Base-by-base conservation (phyloP, 371 early-diverging fungal species). In the Cokeromyces recurvatus region DNA sequence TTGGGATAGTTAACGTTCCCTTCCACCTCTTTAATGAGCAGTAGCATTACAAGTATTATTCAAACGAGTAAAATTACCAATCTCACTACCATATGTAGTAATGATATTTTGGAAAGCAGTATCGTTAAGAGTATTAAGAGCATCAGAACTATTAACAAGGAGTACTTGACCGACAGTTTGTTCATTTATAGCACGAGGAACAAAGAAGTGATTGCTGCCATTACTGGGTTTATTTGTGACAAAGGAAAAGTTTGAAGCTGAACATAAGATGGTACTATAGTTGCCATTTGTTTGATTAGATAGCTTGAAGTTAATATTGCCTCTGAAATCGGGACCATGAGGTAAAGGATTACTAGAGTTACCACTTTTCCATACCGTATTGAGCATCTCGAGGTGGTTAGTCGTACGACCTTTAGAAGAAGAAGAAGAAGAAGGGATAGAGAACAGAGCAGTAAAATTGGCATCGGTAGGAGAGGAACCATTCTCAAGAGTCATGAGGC, bases 271-370 rank as follows among this genome's bases (percentile, higher is more conserved):
- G 29, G 29, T 11, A 11, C 11, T 11, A 27, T 27, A 5, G 11
- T 27, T 7, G 29, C 29, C 37, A 14, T 46, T 44, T 19, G 16
- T 31, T 12, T 17, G 22, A 16, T 37, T 31, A 23, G 20, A 15
- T 9, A 51, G 16, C 9, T 32, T 37, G 51, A 51, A 2, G 24
- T 24, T 22, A 23, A 51, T 12, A 22, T 16, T 43, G 27, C 38
- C 51, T 20, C 27, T 12, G 9, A 16, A 36, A 21, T 43, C 43
- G 31, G 51, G 11, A 31, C 51, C 51, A 22, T 51, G 34, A 22
- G 51, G 38, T 17, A 51, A 32, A 43, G 51, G 51, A 31, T 38
- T 20, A 2, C 16, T 38, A 4, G 35, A 17, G 7, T 44, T 51
- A 7, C 38, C 44, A 38, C 35, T 38, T 4, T 43, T 31, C 2